Base-by-base conservation (phyloP, 345 rosid genomes). In the Bruguiera parviflora region DNA sequence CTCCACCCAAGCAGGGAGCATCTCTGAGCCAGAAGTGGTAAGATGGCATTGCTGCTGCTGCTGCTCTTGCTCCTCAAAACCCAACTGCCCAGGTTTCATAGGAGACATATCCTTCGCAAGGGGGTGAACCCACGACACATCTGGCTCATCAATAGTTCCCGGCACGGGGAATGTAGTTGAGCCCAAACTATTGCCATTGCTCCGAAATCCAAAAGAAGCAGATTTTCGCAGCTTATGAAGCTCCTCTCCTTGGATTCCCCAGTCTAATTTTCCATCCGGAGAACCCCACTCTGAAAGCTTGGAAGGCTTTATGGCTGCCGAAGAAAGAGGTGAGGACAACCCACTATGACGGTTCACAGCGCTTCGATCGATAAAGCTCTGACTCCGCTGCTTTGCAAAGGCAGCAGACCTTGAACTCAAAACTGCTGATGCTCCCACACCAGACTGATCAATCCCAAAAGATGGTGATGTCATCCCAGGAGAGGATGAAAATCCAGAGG, bases 221-320 rank as follows among this genome's bases (percentile, higher is more conserved):
- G 89, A 87, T 62, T 87, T 84, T n/a, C 88, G 73, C 8, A 88
- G 84, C 79, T 85, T 87, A 60, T 83, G 86, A 27, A 90, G 87
- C 80, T 92, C 96, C 22, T 84, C 92, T 63, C 85, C 89, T 51
- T 87, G 85, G 53, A 92, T 70, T 9, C 87, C 86, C 96, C 96
- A 90, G 78, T 90, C 92, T 58, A 92, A 65, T 74, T 90, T 92
- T 0, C 96, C 98, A 71, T 83, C 88, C 10, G 92, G 84, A 6
- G 92, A 90, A 20, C 88, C 89, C 96, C 96, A 92, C 61, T 87
- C 95, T 0, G 75, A 65, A 51, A 81, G 63, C 58, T 77, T 77
- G 37, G 83, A 63, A 58, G 77, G 53, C 74, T 73, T 64, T 53
- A 65, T 59, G 64, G 75, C 33, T 27, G 82, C 72, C 13, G 84